Conservation (phyloP, 768 basidiomycete species). For the Tephrocybe sp. region DNA sequence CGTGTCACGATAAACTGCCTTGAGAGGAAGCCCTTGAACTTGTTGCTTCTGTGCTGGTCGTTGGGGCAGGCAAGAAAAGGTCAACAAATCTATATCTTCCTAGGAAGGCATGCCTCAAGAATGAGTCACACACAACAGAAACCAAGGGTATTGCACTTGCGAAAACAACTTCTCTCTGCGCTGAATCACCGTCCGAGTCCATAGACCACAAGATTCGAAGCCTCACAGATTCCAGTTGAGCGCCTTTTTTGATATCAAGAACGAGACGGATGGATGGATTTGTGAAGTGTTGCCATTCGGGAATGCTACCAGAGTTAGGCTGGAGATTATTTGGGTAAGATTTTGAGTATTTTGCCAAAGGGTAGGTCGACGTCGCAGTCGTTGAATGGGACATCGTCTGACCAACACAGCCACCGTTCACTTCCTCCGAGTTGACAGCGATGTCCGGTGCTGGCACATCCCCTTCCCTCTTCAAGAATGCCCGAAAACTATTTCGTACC, state of each 20-base stretch:
- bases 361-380: constrained; percentile 55
- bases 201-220: constrained; percentile 66
- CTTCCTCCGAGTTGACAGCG: constrained; percentile 1
- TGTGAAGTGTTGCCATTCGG: constrained; percentile 78
- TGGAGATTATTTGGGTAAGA: constrained; percentile 45
- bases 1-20: constrained; percentile 74
- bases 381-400: constrained; percentile 50
- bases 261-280: constrained; percentile 65
- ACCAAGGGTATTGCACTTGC: constrained; percentile 39
- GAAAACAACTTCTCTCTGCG: constrained; percentile 60
- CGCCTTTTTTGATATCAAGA: constrained; percentile 56
- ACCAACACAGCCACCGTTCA: constrained; percentile 13
- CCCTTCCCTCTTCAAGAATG: constrained; percentile 16
- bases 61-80: constrained; percentile 52
- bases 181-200: constrained; percentile 29
- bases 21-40: constrained; percentile 64
- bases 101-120: constrained; percentile 24
- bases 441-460: constrained; percentile 13
- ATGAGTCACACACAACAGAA: constrained; percentile 3
- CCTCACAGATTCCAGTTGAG: constrained; percentile 59
- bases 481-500: constrained; percentile 39
- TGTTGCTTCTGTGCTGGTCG: constrained; percentile 28
- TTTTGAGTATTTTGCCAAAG: constrained; percentile 64
- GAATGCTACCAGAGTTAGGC: constrained; percentile 22
- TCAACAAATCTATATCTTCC: constrained; percentile 77